Conservation (phyloP, 495 filamentous ascomycete genomes). For the Extremus antarcticus region DNA sequence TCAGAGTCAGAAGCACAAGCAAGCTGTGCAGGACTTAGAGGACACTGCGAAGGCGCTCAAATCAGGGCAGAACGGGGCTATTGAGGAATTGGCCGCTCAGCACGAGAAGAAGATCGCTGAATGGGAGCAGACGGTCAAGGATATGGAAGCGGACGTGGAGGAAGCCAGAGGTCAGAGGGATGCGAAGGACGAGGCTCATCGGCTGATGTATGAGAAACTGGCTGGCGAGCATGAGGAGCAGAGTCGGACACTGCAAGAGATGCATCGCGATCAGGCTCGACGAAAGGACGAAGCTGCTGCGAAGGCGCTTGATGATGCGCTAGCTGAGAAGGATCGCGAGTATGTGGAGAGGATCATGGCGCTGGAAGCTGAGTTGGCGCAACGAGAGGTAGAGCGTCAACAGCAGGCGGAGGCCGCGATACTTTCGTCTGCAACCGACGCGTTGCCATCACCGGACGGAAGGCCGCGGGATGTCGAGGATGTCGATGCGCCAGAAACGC, state of each 20-base stretch:
- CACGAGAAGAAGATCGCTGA: slow-evolving; percentile 10
- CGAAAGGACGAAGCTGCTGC: too few relatives aligned
- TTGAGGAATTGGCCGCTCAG: background rate
- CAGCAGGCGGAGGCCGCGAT: slow-evolving; percentile 3
- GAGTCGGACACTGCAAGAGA: too few relatives aligned
- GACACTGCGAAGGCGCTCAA: background rate
- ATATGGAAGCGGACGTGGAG: too few relatives aligned
- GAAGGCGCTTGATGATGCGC: too few relatives aligned
- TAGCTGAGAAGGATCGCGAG: slow-evolving; percentile 7
- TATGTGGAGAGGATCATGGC: slow-evolving; percentile 4
- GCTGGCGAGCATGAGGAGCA: too few relatives aligned
- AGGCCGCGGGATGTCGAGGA: background rate
- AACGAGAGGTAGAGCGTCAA: background rate
- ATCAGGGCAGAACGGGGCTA: background rate
- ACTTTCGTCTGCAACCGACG: background rate
- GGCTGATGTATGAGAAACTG: too few relatives aligned
- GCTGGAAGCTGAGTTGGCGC: slow-evolving; percentile 9
- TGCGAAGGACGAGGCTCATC: too few relatives aligned
- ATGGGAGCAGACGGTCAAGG: background rate
- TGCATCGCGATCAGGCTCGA: too few relatives aligned
- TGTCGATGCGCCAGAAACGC: background rate
- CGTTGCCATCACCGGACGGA: background rate
- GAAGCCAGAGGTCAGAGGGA: too few relatives aligned
- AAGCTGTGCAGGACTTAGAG: background rate
- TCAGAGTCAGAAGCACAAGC: background rate